Percentiles rank a stretch among this genome's conserved stretches.
Evolutionary conservation across 2,329 filamentous ascomycete species (phyloP).

Genomic region (Neurospora sp.): DNA sequence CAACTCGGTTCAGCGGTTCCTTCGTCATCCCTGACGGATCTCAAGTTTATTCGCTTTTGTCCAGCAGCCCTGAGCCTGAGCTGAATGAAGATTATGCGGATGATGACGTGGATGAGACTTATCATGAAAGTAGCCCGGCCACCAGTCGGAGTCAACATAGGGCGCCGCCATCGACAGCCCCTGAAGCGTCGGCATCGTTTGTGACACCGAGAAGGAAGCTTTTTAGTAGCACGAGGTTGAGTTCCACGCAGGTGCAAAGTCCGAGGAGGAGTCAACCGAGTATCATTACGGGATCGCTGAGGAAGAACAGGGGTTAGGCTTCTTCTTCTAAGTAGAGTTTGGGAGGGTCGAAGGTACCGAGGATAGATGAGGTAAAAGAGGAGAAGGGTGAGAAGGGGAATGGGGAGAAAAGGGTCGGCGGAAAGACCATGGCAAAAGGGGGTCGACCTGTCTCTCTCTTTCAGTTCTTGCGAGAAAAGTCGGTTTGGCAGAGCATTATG

Average conservation of each 20-base stretch:
- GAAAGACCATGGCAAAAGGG: background rate
- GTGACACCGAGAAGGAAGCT: background rate
- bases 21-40: conserved; percentile 26
- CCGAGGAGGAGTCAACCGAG: background rate
- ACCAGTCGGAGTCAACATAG: conserved; percentile 7
- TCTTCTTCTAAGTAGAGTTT: background rate
- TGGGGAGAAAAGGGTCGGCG: background rate
- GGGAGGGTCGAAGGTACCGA: background rate
- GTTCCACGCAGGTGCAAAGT: background rate
- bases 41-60: conserved; percentile 26
- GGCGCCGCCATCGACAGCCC: background rate
- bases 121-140: conserved; percentile 13
- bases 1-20: conserved; percentile 4
- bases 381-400: background rate
- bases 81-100: conserved; percentile 28
- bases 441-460: background rate
- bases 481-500: background rate
- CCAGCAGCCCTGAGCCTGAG: conserved; percentile 23
- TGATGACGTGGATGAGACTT: conserved; percentile 28
- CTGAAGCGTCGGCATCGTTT: background rate
- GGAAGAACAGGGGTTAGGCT: background rate
- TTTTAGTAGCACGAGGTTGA: background rate
- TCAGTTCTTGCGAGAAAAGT: background rate
- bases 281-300: background rate
- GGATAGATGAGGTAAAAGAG: background rate